Evolutionary conservation across 805 yeast species (phyloP).

Genomic region (Kuraishia ogatae): DNA sequence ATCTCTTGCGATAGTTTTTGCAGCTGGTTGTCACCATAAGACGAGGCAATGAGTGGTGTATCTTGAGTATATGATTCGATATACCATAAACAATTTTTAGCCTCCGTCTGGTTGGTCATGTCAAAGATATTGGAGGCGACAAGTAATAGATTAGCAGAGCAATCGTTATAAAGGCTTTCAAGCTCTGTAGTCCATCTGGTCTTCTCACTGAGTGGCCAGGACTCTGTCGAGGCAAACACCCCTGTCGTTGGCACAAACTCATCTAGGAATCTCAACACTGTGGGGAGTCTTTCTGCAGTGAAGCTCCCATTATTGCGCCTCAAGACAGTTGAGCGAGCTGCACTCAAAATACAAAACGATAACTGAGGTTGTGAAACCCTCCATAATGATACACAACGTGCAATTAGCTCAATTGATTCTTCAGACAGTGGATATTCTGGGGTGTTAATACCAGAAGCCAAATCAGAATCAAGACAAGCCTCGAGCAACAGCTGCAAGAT

Average conservation of each 20-base stretch:
- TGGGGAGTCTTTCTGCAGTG: slow-evolving; percentile 6
- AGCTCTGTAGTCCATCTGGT: neutral
- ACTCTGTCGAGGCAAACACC: neutral
- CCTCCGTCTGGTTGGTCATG: neutral
- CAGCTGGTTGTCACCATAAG: neutral
- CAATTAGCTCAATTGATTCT: neutral
- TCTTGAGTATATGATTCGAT: neutral
- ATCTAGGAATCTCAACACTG: neutral
- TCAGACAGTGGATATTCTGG: neutral
- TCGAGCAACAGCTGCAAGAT: slow-evolving; percentile 18
- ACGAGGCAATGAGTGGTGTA: neutral
- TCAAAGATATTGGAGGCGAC: neutral
- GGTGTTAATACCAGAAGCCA: neutral
- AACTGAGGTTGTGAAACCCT: slow-evolving; percentile 36
- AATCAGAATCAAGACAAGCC: slow-evolving; percentile 20
- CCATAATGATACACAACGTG: slow-evolving; percentile 13
- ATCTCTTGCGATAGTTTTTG: neutral
- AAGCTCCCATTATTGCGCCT: slow-evolving; percentile 22
- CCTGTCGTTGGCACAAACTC: neutral
- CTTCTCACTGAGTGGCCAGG: neutral
- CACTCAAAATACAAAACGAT: slow-evolving; percentile 15
- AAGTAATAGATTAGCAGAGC: neutral
- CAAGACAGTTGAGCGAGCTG: slow-evolving; percentile 1
- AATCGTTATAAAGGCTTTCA: neutral
- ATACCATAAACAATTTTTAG: neutral